These are phyloP conservation scores for Saturnispora besseyi DNA, from an alignment of 805 yeast species.

Conservation along the genomic window DNA sequence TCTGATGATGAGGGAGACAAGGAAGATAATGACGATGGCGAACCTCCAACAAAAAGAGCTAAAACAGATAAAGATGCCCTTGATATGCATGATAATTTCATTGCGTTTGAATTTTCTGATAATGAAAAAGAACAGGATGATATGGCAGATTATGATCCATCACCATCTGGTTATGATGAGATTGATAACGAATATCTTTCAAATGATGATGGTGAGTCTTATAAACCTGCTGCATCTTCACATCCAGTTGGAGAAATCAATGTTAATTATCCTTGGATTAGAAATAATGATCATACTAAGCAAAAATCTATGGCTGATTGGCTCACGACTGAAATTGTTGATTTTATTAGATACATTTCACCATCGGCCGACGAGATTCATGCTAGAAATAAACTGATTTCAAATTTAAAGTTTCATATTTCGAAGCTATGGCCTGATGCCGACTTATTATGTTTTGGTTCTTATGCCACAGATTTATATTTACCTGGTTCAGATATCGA, in stretches of 20 bases:
- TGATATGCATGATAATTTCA: constrained; percentile 28
- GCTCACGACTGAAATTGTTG: constrained; percentile 78
- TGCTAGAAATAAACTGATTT: constrained; percentile 57
- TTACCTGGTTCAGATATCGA: constrained; percentile 95
- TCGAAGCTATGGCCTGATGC: constrained; percentile 66
- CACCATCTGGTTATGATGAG: constrained; percentile 20
- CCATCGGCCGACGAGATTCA: constrained; percentile 70
- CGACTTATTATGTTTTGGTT: constrained; percentile 81
- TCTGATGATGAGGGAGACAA: neutral
- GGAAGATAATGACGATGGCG: constrained; percentile 1
- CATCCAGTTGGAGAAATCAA: constrained; percentile 25
- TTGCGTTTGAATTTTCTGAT: constrained; percentile 43
- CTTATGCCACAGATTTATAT: constrained; percentile 86
- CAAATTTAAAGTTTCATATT: constrained; percentile 44
- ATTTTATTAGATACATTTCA: constrained; percentile 76
- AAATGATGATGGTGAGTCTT: constrained; percentile 32
- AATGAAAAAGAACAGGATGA: constrained; percentile 29
- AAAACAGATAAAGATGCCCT: constrained; percentile 9
- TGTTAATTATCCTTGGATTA: constrained; percentile 62
- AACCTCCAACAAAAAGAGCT: constrained; percentile 7
- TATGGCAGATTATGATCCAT: constrained; percentile 17
- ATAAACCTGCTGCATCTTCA: constrained; percentile 20
- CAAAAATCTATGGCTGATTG: constrained; percentile 77
- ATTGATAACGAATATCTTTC: constrained; percentile 33
- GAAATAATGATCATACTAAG: constrained; percentile 65